Percentiles rank a stretch among this genome's conserved stretches.
These are phyloP conservation scores for Aristolochia fimbriata DNA, from an alignment of 164 flowering plant genomes.

Conservation along the genomic window DNA sequence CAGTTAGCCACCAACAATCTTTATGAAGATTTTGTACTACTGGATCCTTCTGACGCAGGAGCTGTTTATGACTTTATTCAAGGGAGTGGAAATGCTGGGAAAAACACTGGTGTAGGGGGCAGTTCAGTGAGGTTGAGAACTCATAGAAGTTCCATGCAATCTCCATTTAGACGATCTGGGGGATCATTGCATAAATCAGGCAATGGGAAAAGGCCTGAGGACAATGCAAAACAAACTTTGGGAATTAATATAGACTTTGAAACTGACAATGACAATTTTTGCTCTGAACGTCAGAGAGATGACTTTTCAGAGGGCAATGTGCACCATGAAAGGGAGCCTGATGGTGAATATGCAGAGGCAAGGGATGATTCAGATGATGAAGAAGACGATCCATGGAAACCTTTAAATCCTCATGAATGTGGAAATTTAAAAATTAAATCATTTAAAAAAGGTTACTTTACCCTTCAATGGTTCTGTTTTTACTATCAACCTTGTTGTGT, in stretches of 20 bases:
- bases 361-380: slow-evolving; percentile 38
- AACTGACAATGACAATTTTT: slow-evolving; percentile 19
- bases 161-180: slow-evolving; percentile 51
- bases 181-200: slow-evolving; percentile 42
- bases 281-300: slow-evolving; percentile 18
- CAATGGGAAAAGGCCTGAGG: slow-evolving; percentile 25
- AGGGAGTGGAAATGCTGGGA: slow-evolving; percentile 20
- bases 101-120: slow-evolving; percentile 19
- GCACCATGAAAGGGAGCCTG: slow-evolving; percentile 27
- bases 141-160: slow-evolving; percentile 39
- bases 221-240: slow-evolving; percentile 24
- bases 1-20: slow-evolving; percentile 76
- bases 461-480: no score
- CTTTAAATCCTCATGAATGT: slow-evolving; percentile 89
- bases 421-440: slow-evolving; percentile 84
- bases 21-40: slow-evolving; percentile 73
- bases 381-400: slow-evolving; percentile 84
- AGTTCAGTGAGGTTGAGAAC: slow-evolving; percentile 35
- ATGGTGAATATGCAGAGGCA: slow-evolving; percentile 28
- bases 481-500: no score
- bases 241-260: slow-evolving; percentile 12
- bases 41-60: slow-evolving; percentile 76
- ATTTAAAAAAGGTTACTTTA: slow-evolving; percentile 38
- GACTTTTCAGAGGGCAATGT: slow-evolving; percentile 18
- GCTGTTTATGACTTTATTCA: slow-evolving; percentile 47